Percentiles rank a stretch among this genome's conserved stretches.
phyloP scores from a whole-genome alignment of 164 flowering plant species.

The Aristolochia californica region DNA sequence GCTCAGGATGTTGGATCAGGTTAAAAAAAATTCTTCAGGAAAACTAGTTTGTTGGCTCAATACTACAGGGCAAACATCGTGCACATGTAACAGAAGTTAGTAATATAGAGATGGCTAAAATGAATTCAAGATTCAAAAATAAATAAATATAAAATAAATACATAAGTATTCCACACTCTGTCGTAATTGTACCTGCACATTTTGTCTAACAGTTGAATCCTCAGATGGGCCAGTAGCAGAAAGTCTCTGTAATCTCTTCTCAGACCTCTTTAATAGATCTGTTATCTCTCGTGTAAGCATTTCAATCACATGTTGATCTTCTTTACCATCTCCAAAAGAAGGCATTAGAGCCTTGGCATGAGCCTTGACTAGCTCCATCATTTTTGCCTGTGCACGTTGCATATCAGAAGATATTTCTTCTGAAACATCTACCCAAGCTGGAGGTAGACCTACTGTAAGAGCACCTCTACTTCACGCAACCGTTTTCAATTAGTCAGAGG shows the following conservation, averaged over 20 bases:
- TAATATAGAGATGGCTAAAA: neutral
- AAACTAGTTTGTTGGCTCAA: too few species aligned
- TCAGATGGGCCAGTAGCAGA: conserved; percentile 73
- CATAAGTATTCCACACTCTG: too few species aligned
- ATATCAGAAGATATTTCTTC: conserved; percentile 77
- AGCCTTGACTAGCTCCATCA: conserved; percentile 77
- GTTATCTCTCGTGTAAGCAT: conserved; percentile 81
- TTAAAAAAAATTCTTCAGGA: too few species aligned
- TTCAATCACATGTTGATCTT: conserved; percentile 75
- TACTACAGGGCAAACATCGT: too few species aligned
- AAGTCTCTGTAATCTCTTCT: conserved; percentile 60
- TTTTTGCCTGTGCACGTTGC: conserved; percentile 62
- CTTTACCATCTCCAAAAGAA: conserved; percentile 86
- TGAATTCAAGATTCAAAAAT: neutral
- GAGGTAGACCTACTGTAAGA: conserved; percentile 78
- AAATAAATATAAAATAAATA: neutral
- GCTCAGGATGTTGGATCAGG: too few species aligned
- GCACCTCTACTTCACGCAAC: conserved; percentile 54
- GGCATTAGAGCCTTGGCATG: conserved; percentile 93
- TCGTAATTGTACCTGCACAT: conserved; percentile 60
- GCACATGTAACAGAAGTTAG: too few species aligned
- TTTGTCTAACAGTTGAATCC: conserved; percentile 84
- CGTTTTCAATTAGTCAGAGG: neutral
- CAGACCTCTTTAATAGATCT: conserved; percentile 59
- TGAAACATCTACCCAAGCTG: conserved; percentile 96